Evolutionary conservation across 169 alveolate genomes (phyloP), one percentile per base, ranked within the genome.

Genomic region (Eimeria sp.): DNA sequence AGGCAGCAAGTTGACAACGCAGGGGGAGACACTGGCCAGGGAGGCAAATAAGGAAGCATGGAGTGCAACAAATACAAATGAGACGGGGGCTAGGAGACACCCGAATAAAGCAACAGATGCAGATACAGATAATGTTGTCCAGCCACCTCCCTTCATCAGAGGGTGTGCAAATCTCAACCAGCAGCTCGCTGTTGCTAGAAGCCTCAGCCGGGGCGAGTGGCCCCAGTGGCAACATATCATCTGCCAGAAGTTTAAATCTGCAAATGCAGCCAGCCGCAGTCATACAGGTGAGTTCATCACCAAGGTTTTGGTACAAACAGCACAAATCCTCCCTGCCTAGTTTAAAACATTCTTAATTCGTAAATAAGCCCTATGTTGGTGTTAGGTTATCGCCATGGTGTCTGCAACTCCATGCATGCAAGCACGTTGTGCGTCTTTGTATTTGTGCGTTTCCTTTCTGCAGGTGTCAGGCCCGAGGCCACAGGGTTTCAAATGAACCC

Each of bases 121-220:
- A 61, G 70, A 61, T 14, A 61, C 70, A 9, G 20, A 61, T 61
- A 61, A 61, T 11, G 2, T 13, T 72, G 82, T 30, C 4, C 43
- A 25, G 51, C 49, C 14, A 6, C 82, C 82, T n/a, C 11, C 51
- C 27, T 72, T 72, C 82, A 72, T 30, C 25, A 57, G 49, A 30
- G 91, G 91, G 13, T 49, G 30, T 83, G 75, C 73, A 4, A 45
- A 51, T 34, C 91, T 83, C 3, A 10, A 49, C 11, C 40, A 83
- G 14, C 91, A 83, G 91, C 49, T 83, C 11, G 51, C 67, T 27
- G 49, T 83, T 51, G 91, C 91, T 43, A 83, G 47, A 40, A 51
- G 73, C 91, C 91, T 83, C 49, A 83, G 91, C 75, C 22, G 13
- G 47, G 91, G 91, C 45, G 75, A 83, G 75, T 83, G 91, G 91